Evolutionary conservation across 805 yeast genomes (phyloP).

Genomic region (Schwanniomyces polymorphus): DNA sequence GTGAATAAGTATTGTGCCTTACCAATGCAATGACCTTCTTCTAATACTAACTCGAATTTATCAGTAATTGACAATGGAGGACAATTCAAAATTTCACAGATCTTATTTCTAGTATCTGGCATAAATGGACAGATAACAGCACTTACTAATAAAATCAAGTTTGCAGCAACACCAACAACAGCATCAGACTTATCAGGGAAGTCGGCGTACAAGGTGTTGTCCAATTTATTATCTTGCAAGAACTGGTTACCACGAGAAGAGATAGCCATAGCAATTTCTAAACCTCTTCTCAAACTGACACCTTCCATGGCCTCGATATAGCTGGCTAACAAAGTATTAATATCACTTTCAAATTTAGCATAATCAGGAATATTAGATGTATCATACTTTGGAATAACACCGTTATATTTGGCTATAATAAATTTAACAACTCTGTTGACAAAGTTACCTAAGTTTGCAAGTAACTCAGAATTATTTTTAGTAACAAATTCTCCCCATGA

Average conservation of each 20-base stretch:
- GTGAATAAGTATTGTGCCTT: constrained; percentile 89
- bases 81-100: constrained; percentile 77
- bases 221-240: constrained; percentile 94
- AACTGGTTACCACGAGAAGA: constrained; percentile 93
- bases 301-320: constrained; percentile 76
- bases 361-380: constrained; percentile 48
- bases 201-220: constrained; percentile 77
- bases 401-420: constrained; percentile 85
- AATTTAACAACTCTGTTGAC: constrained; percentile 93
- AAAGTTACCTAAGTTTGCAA: constrained; percentile 95
- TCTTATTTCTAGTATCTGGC: constrained; percentile 77
- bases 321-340: constrained; percentile 57
- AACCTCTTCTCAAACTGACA: constrained; percentile 81
- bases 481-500: constrained; percentile 97
- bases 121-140: constrained; percentile 84
- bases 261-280: constrained; percentile 87
- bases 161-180: constrained; percentile 88
- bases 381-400: constrained; percentile 76
- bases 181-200: constrained; percentile 83
- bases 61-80: constrained; percentile 80
- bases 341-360: constrained; percentile 49
- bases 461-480: constrained; percentile 87
- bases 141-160: constrained; percentile 82
- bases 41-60: constrained; percentile 64
- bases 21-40: constrained; percentile 83